Evolutionary conservation across 2,329 filamentous ascomycete genomes (phyloP).

Genomic region (Pseudogymnoascus destructans): DNA sequence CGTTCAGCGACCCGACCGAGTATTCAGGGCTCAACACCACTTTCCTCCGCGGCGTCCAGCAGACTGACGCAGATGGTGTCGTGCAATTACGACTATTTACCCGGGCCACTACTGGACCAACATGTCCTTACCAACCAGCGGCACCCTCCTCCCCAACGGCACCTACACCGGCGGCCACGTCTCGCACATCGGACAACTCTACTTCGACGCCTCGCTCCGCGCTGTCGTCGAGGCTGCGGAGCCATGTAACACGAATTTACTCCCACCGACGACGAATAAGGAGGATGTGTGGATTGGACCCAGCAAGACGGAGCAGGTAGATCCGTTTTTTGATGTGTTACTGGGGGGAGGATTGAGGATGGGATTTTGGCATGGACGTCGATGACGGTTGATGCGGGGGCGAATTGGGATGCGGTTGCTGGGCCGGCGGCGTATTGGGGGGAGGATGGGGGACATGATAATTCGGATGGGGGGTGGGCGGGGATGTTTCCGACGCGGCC

Average conservation of each 20-base stretch:
- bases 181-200: conserved; percentile 44
- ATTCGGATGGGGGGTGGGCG: conserved; percentile 1
- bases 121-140: conserved; percentile 30
- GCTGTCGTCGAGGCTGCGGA: conserved; percentile 31
- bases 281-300: conserved; percentile 34
- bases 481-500: not conserved
- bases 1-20: conserved; percentile 12
- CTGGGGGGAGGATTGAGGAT: conserved; percentile 34
- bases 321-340: conserved; percentile 39
- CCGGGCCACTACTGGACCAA: conserved; percentile 36
- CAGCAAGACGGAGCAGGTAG: conserved; percentile 33
- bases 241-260: conserved; percentile 33
- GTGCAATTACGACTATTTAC: conserved; percentile 31
- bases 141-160: conserved; percentile 25
- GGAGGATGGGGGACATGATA: conserved; percentile 15
- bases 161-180: conserved; percentile 35
- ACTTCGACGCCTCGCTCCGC: conserved; percentile 44
- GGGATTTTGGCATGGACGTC: conserved; percentile 38
- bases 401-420: conserved; percentile 18
- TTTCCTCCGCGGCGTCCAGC: conserved; percentile 31
- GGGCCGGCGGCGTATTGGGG: conserved; percentile 14
- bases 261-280: conserved; percentile 34
- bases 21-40: conserved; percentile 23
- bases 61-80: conserved; percentile 29
- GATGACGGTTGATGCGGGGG: conserved; percentile 31